Base-by-base conservation (phyloP, 2,329 filamentous ascomycete genomes). In the Colletotrichum orchidophilum region DNA sequence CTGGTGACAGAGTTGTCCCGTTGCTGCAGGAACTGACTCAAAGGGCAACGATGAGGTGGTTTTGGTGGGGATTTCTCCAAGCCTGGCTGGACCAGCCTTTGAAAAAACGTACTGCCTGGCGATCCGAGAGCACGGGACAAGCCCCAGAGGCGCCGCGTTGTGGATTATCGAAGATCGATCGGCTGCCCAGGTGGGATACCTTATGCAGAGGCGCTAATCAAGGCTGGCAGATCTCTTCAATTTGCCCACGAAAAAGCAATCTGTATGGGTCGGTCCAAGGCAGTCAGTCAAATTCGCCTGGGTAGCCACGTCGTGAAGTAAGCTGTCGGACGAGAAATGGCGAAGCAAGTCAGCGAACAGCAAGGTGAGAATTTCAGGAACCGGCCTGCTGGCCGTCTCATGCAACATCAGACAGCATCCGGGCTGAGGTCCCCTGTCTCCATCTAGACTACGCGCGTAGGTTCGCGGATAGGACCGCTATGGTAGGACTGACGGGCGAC, bases 1-100 rank as follows among this genome's bases (percentile, higher is more conserved):
- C n/a, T 52, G 35, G 18, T 54, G 55, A 50, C 15, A 24, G 39
- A 49, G 27, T 21, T 39, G 13, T 33, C 24, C n/a, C 46, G 46
- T 70, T 66, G 29, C 54, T 46, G 50, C 49, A 39, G 49, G 35
- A 59, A 50, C 67, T 18, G 55, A 54, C 27, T 66, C 49, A 39
- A 27, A 31, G 18, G 35, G 24, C 24, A 29, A 26, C 6, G 15
- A 61, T 13, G 35, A 60, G 8, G 27, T 29, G n/a, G 42, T n/a
- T 15, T 46, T 26, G 27, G 35, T 15, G 15, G 33, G 39, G 33
- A 33, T 11, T 8, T 33, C 31, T 29, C 31, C 31, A 21, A 52
- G 33, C n/a, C 49, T 58, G 50, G 39, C 12, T n/a, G 39, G 9
- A 53, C 31, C 15, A 29, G 62, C 42, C 39, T 33, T 53, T 42